Conservation (phyloP, 192 early-diverging fungal genomes). For the Spinellus fusiger region DNA sequence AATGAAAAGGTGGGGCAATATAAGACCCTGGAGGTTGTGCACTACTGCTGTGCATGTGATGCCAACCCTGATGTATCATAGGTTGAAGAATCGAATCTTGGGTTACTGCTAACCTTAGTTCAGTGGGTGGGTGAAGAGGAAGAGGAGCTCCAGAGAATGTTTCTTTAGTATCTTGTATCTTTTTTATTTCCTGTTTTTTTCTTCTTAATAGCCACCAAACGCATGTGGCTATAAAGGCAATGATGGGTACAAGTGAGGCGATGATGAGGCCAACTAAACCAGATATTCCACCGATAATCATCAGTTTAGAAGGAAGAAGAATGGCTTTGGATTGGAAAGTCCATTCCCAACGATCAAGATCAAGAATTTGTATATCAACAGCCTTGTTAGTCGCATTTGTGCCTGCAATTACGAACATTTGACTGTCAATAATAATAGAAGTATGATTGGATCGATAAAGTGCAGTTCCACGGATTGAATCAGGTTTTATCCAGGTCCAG, state of each 20-base stretch:
- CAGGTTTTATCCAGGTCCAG: conserved; percentile 3
- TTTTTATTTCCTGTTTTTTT: not conserved
- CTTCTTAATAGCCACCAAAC: not conserved
- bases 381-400: conserved; percentile 3
- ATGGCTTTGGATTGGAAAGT: not conserved
- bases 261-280: conserved; percentile 4
- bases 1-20: not conserved
- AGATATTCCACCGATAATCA: conserved; percentile 1
- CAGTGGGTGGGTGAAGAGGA: not conserved
- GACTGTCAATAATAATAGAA: not conserved
- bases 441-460: conserved; percentile 10
- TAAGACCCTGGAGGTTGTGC: not conserved
- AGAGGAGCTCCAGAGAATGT: not conserved
- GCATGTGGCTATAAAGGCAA: not conserved
- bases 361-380: conserved; percentile 15
- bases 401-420: conserved; percentile 7
- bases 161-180: not conserved
- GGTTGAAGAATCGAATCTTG: not conserved
- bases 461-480: not conserved
- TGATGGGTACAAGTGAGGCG: not conserved
- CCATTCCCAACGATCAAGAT: conserved; percentile 2
- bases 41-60: not conserved
- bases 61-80: not conserved
- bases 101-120: not conserved
- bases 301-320: not conserved